Base-by-base conservation (phyloP, 495 filamentous ascomycete species). In the Penicillium salamii region DNA sequence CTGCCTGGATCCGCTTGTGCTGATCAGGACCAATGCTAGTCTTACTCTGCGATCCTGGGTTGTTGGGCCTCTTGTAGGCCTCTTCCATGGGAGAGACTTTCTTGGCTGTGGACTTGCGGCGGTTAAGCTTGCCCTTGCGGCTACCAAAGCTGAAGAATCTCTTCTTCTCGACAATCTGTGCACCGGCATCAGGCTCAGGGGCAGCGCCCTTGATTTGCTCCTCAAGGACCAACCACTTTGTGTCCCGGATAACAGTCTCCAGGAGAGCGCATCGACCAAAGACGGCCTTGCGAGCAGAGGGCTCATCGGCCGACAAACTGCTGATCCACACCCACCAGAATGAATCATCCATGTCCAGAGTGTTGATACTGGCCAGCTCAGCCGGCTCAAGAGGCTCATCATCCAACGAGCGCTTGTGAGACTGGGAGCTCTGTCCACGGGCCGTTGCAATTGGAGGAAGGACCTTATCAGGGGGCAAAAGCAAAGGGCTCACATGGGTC, bases 291-390 rank as follows among this genome's bases (percentile, higher is more conserved):
- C 93, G 82, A 24, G 83, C 75, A 0, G 81, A 67, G 2, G 90
- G 84, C 66, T 98, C 93, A 58, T 98, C 93, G 6, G 82, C 86
- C 2, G 91, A 92, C 63, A 98, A 69, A 75, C 93, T 97, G 57
- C 82, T 93, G 78, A 97, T 97, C 93, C 93, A 98, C 19, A 97
- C 93, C 93, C 93, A 98, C 95, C 95, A 98, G 66, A 98, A 98
- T 0, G 91, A 86, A 62, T 97, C 93, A 60, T 98, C 93, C 9
- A 97, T 73, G 50, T 95, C 87, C 39, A 98, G 80, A 36, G 79
- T 78, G 24, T 79, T 86, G 55, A 97, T 95, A 57, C 89, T 96
- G 19, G 92, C 92, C 36, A 98, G 77, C 76, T 98, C 93, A 33
- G 90, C 93, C 3, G 92, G 95, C 46, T 96, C 90, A 3, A 97